These are phyloP conservation scores for Coccomyxa sp. DNA, from an alignment of 139 green algal genomes.

Conservation along the genomic window DNA sequence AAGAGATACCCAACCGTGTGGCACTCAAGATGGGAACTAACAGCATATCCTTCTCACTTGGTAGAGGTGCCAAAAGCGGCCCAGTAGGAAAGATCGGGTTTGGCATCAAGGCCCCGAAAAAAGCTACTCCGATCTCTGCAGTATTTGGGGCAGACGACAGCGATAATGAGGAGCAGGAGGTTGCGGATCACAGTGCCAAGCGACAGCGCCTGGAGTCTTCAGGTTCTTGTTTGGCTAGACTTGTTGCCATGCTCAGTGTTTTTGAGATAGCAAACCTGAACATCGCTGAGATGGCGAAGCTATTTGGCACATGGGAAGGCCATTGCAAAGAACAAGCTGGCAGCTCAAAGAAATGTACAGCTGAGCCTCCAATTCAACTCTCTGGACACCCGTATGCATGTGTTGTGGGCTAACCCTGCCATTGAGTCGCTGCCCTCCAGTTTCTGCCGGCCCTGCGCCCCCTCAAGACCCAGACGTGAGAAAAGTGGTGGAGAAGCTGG, in stretches of 20 bases:
- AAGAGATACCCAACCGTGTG: too few species aligned
- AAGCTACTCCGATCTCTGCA: background rate
- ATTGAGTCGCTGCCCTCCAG: constrained; percentile 15
- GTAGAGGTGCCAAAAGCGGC: constrained; percentile 1
- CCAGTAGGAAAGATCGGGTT: background rate
- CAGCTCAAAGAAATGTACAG: too few species aligned
- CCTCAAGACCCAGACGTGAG: constrained; percentile 21
- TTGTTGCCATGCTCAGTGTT: too few species aligned
- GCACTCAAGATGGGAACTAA: constrained; percentile 5
- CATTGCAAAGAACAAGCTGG: too few species aligned
- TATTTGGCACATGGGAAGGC: too few species aligned
- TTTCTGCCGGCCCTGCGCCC: constrained; percentile 10
- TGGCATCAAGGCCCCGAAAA: constrained; percentile 1
- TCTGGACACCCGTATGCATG: constrained; percentile 3
- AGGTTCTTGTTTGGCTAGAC: constrained; percentile 3
- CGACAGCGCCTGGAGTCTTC: constrained; percentile 7
- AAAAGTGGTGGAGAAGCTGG: constrained; percentile 54
- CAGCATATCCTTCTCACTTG: constrained; percentile 12
- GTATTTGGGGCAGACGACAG: background rate
- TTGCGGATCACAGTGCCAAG: background rate
- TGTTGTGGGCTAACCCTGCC: constrained; percentile 5
- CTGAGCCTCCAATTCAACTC: too few species aligned
- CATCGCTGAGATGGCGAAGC: too few species aligned
- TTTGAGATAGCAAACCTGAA: too few species aligned
- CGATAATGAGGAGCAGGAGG: constrained; percentile 2